phyloP scores from a whole-genome alignment of 192 early-diverging fungal genomes.

The Coemansia sp. region DNA sequence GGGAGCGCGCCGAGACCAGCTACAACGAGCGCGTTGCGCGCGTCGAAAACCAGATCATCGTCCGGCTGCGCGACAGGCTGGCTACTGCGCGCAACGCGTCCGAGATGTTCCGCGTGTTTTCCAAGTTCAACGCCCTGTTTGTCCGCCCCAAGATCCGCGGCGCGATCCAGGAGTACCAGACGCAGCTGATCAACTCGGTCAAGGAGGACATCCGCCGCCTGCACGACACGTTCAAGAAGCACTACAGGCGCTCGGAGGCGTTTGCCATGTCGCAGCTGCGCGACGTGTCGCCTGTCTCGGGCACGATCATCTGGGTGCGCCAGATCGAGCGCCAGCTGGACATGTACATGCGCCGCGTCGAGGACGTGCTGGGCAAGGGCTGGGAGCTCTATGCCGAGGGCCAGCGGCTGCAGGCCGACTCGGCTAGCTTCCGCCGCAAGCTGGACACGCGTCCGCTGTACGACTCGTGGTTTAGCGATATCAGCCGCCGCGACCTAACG shows the following conservation, averaged over 20 bases:
- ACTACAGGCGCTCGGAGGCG: constrained; percentile 86
- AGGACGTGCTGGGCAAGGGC: constrained; percentile 94
- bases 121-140: constrained; percentile 99
- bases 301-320: constrained; percentile 93
- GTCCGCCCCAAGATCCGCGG: constrained; percentile 99
- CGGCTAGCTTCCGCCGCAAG: constrained; percentile 87
- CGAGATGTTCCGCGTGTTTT: constrained; percentile 99
- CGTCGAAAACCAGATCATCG: constrained; percentile 98
- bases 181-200: constrained; percentile 94
- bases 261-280: constrained; percentile 86
- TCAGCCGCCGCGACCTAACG: constrained; percentile 73
- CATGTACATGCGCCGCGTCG: constrained; percentile 94
- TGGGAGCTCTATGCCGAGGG: constrained; percentile 99
- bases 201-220: constrained; percentile 96
- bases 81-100: constrained; percentile 95
- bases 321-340: constrained; percentile 97
- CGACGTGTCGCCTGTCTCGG: constrained; percentile 89
- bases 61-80: constrained; percentile 85
- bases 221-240: constrained; percentile 93
- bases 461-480: constrained; percentile 87
- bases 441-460: constrained; percentile 89
- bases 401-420: constrained; percentile 84
- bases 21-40: constrained; percentile 95
- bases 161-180: constrained; percentile 99
- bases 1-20: constrained; percentile 82